Percentiles rank a stretch among this genome's conserved stretches.
phyloP scores from a whole-genome alignment of 805 yeast species.

The Metschnikowia picachoensis region DNA sequence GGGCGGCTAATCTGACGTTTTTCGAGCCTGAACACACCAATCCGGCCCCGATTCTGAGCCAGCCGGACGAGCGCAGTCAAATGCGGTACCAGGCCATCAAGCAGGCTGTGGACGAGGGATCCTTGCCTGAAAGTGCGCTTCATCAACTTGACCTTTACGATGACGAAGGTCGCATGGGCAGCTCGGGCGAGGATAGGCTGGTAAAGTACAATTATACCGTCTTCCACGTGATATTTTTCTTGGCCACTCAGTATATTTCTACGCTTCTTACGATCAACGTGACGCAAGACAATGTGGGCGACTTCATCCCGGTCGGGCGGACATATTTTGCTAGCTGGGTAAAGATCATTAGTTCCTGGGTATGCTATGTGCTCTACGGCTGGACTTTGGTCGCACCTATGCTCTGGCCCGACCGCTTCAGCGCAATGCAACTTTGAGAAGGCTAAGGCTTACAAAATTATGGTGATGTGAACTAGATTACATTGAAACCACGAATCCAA shows the following conservation, averaged over 20 bases:
- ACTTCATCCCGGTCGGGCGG: slow-evolving; percentile 94
- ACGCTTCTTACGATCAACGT: slow-evolving; percentile 90
- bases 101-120: slow-evolving; percentile 95
- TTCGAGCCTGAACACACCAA: slow-evolving; percentile 31
- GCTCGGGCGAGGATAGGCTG: slow-evolving; percentile 55
- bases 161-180: slow-evolving; percentile 31
- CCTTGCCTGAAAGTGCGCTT: slow-evolving; percentile 89
- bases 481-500: background rate
- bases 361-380: slow-evolving; percentile 77
- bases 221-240: slow-evolving; percentile 86
- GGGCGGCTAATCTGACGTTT: slow-evolving; percentile 78
- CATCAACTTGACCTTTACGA: slow-evolving; percentile 62
- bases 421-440: slow-evolving; percentile 9
- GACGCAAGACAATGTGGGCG: slow-evolving; percentile 75
- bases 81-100: slow-evolving; percentile 83
- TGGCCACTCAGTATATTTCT: slow-evolving; percentile 97
- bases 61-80: slow-evolving; percentile 50
- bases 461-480: background rate
- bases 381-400: slow-evolving; percentile 95
- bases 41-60: slow-evolving; percentile 41
- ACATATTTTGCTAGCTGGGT: slow-evolving; percentile 96
- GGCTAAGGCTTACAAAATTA: background rate
- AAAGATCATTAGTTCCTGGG: slow-evolving; percentile 88
- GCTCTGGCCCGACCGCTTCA: slow-evolving; percentile 82
- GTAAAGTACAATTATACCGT: slow-evolving; percentile 82